Conservation (phyloP, 2,329 filamentous ascomycete species). For the Paracamarosporium sp. region DNA sequence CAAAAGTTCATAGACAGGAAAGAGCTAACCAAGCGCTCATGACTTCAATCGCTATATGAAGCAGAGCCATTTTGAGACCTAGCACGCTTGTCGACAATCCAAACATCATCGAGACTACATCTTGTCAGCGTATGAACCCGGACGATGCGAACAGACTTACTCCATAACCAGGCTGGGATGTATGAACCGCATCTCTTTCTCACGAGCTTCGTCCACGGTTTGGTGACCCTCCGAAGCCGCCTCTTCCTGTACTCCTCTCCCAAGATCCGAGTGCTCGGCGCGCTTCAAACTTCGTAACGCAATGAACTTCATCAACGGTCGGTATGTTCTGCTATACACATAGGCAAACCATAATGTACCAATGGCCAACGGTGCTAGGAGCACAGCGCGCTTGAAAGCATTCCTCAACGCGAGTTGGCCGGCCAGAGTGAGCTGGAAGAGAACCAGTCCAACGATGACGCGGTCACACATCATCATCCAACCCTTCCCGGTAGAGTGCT, state of each 20-base stretch:
- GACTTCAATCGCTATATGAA: conserved; percentile 19
- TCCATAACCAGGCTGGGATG: conserved; percentile 76
- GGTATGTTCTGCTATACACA: conserved; percentile 80
- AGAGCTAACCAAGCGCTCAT: conserved; percentile 3
- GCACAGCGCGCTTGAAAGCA: conserved; percentile 74
- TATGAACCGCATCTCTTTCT: conserved; percentile 73
- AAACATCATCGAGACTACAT: conserved; percentile 69
- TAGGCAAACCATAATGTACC: conserved; percentile 89
- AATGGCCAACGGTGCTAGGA: conserved; percentile 77
- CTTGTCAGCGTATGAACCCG: conserved; percentile 17
- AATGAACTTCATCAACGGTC: conserved; percentile 90
- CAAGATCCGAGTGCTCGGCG: conserved; percentile 60
- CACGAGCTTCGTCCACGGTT: conserved; percentile 75
- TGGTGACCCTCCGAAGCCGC: conserved; percentile 49
- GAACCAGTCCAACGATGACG: conserved; percentile 80
- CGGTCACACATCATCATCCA: conserved; percentile 98
- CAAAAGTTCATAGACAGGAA: background rate
- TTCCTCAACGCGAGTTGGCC: conserved; percentile 79
- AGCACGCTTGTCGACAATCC: conserved; percentile 59
- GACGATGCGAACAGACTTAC: conserved; percentile 55
- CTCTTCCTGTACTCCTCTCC: conserved; percentile 54
- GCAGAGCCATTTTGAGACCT: conserved; percentile 30
- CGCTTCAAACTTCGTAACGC: conserved; percentile 83
- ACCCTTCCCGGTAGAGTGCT: conserved; percentile 89
- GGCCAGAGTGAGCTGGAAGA: conserved; percentile 91